Evolutionary conservation across 106 monocot species (phyloP).

Genomic region (Cymbidium sinense): DNA sequence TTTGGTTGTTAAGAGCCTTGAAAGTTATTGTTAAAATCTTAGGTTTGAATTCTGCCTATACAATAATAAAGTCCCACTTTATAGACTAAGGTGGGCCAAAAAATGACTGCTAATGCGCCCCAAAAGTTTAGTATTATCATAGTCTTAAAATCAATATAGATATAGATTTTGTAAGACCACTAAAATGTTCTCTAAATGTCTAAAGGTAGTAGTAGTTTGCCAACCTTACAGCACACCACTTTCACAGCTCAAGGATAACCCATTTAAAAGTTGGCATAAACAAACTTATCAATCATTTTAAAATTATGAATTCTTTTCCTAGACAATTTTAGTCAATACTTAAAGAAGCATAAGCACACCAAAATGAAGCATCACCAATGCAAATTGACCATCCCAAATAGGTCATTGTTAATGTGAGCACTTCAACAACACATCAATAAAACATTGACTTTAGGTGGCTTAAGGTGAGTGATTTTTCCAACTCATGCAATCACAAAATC

Average conservation of each 20-base stretch:
- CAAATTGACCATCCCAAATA: neutral
- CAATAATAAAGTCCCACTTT: too few species aligned
- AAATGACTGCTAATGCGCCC: too few species aligned
- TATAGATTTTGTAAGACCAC: too few species aligned
- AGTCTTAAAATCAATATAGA: too few species aligned
- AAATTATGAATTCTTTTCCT: neutral
- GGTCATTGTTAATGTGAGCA: too few species aligned
- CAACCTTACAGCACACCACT: neutral
- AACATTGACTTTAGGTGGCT: neutral
- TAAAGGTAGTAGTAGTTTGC: neutral
- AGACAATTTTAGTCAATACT: neutral
- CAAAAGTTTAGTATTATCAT: too few species aligned
- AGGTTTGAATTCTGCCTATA: too few species aligned
- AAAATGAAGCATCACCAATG: neutral
- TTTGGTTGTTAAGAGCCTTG: too few species aligned
- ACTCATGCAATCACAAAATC: neutral
- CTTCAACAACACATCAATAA: too few species aligned
- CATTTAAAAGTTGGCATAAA: neutral
- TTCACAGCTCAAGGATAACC: neutral
- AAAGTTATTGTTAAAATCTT: too few species aligned
- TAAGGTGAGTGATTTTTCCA: neutral
- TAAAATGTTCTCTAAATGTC: too few species aligned
- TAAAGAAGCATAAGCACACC: neutral
- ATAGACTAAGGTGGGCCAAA: too few species aligned
- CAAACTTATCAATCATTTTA: neutral